These are phyloP conservation scores for Xylariaceae sp. DNA, from an alignment of 2,329 filamentous ascomycete species.

Conservation along the genomic window DNA sequence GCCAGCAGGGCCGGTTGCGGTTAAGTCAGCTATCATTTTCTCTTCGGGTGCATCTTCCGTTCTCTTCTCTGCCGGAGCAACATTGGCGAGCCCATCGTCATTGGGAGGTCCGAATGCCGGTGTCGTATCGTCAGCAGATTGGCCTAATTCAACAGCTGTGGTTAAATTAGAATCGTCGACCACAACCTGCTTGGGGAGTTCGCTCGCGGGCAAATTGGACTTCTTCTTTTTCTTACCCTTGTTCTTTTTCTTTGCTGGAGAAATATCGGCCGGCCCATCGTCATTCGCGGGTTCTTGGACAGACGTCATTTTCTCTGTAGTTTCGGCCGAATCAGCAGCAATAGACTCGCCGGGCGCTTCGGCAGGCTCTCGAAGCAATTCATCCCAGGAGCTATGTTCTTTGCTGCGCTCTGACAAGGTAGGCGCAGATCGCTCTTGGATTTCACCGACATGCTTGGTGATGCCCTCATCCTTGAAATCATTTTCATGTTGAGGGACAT, in stretches of 20 bases:
- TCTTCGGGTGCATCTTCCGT: slow-evolving; percentile 13
- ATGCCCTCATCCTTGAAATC: background rate
- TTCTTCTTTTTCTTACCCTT: slow-evolving; percentile 34
- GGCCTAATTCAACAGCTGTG: background rate
- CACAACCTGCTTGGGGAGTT: background rate
- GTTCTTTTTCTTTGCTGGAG: slow-evolving; percentile 21
- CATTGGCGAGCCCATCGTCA: slow-evolving; percentile 2
- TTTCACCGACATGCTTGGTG: background rate
- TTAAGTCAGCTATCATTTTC: background rate
- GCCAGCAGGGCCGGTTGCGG: background rate
- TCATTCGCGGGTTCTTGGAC: slow-evolving; percentile 14
- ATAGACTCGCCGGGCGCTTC: background rate
- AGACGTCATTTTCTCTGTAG: background rate
- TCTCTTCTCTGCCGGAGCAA: slow-evolving; percentile 23
- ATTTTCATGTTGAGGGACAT: background rate
- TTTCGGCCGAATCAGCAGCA: background rate
- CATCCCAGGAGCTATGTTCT: slow-evolving; percentile 6
- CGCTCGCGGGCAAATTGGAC: background rate
- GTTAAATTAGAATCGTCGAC: background rate
- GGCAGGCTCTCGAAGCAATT: background rate
- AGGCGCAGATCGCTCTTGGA: background rate
- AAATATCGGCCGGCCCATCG: slow-evolving; percentile 1
- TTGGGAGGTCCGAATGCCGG: background rate
- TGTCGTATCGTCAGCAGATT: background rate
- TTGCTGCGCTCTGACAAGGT: slow-evolving; percentile 31